Base-by-base conservation (phyloP, 306 rosid genomes). In the Luffa acutangula region DNA sequence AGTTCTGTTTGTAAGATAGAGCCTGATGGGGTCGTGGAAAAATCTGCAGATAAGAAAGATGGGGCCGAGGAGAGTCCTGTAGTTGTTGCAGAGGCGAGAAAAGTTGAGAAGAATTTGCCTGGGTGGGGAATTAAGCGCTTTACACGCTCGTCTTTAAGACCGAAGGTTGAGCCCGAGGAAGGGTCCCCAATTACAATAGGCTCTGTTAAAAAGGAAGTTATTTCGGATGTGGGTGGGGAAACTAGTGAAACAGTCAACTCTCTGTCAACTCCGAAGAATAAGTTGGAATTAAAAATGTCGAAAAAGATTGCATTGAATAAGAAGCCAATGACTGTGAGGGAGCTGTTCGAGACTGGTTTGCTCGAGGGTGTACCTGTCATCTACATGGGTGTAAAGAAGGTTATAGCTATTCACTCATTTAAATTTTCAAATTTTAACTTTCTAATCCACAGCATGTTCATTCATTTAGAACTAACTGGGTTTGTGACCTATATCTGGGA, bases 341-440 rank as follows among this genome's bases (percentile, higher is more conserved):
- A 95, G 85, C 96, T 95, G 14, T 93, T 95, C 63, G 94, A 93
- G 14, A 95, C 98, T 45, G 99, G 99, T 51, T 84, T 95, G 78
- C 92, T 95, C 51, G 99, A 95, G n/a, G 99, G 98, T 4, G 85
- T 95, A 81, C 87, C 93, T 0, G 98, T 93, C 76, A 85, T 95
- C 72, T 95, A 95, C 90, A 84, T 91, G 83, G 99, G 99, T 78
- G 86, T 87, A 74, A 90, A 90, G 84, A 93, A 93, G 99, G 99
- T 95, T 71, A 10, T 46, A 80, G 59, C 72, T n/a, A n/a, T 75
- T 54, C 64, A 62, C 76, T 57, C 52, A 15, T 78, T 66, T 39
- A 65, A 73, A 5, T 21, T 77, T 42, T 13, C 64, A 37, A 70
- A 66, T 67, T 51, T 4, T 69, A 43, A 62, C 13, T 31, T 34